phyloP scores from a whole-genome alignment of 2,329 filamentous ascomycete species.

The Aureobasidium mangrovei region DNA sequence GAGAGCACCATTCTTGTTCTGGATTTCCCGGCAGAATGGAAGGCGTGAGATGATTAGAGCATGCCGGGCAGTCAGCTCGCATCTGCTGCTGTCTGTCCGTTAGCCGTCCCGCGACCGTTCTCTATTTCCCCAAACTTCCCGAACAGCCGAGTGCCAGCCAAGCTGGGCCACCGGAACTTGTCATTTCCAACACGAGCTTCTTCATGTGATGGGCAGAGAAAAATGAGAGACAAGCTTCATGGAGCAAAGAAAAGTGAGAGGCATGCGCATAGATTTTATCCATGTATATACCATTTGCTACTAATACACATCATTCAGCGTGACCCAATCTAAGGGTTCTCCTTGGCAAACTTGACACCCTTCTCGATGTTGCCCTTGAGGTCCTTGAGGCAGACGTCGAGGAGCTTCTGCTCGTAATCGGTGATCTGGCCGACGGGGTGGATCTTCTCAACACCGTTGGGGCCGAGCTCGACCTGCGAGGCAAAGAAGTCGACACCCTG shows the following conservation, averaged over 20 bases:
- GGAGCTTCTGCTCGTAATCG: conserved; percentile 76
- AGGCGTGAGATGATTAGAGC: no score
- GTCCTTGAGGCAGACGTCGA: conserved; percentile 76
- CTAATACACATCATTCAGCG: conserved; percentile 3
- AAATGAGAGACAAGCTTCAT: no score
- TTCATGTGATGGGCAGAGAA: no score
- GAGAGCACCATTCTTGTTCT: not conserved
- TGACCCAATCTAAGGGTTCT: conserved; percentile 37
- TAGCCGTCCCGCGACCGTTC: not conserved
- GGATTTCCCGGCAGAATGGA: not conserved
- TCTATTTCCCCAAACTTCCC: not conserved
- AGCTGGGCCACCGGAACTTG: conserved; percentile 1
- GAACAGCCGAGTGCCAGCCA: not conserved
- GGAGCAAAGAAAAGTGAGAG: not conserved
- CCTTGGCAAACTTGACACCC: conserved; percentile 61
- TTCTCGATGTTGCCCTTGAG: conserved; percentile 93
- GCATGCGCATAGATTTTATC: conserved; percentile 5
- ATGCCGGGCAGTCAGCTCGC: not conserved
- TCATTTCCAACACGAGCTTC: no score
- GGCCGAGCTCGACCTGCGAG: conserved; percentile 89
- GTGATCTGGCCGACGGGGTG: conserved; percentile 77
- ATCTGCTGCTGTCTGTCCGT: not conserved
- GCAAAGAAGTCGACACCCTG: conserved; percentile 96
- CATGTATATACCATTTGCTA: conserved; percentile 10
- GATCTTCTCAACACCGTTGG: conserved; percentile 92